Conservation (phyloP, 192 early-diverging fungal species). For the Globomyces pollinis-pini region DNA sequence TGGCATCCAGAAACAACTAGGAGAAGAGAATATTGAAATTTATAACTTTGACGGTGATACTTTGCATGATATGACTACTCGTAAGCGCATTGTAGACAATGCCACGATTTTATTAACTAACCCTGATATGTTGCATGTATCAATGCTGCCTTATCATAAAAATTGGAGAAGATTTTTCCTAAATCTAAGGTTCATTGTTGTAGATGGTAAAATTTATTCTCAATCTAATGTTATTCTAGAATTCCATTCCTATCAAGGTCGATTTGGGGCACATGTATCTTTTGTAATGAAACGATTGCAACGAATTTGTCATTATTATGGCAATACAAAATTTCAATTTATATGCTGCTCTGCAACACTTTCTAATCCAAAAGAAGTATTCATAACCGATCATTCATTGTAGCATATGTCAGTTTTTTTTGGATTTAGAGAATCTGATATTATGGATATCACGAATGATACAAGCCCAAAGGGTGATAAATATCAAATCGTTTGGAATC, state of each 20-base stretch:
- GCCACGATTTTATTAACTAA: slow-evolving; percentile 69
- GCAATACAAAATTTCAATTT: slow-evolving; percentile 45
- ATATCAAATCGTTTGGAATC: slow-evolving; percentile 36
- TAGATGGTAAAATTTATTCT: too few relatives aligned
- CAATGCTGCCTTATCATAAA: slow-evolving; percentile 51
- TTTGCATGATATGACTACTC: slow-evolving; percentile 16
- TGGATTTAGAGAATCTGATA: slow-evolving; percentile 18
- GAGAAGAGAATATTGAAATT: background rate
- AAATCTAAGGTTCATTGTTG: slow-evolving; percentile 51
- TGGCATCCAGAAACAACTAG: slow-evolving; percentile 22
- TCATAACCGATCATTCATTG: too few relatives aligned
- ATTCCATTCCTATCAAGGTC: slow-evolving; percentile 60
- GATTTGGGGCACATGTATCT: slow-evolving; percentile 61
- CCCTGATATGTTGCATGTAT: slow-evolving; percentile 70
- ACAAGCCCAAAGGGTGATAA: slow-evolving; percentile 28
- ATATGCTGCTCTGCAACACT: slow-evolving; percentile 71
- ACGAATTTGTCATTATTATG: slow-evolving; percentile 39
- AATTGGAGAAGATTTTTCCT: slow-evolving; percentile 53
- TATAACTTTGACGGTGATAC: slow-evolving; percentile 67
- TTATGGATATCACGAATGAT: slow-evolving; percentile 20
- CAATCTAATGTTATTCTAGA: too few relatives aligned
- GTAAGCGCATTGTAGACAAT: slow-evolving; percentile 43
- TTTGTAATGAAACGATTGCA: slow-evolving; percentile 58
- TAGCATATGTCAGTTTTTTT: slow-evolving; percentile 29
- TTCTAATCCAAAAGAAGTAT: too few relatives aligned